A percentile compares a stretch with the other conserved stretches of the same genome.
These are phyloP conservation scores for Kwoniella bestiolae DNA, from an alignment of 768 basidiomycete genomes.

Conservation along the genomic window DNA sequence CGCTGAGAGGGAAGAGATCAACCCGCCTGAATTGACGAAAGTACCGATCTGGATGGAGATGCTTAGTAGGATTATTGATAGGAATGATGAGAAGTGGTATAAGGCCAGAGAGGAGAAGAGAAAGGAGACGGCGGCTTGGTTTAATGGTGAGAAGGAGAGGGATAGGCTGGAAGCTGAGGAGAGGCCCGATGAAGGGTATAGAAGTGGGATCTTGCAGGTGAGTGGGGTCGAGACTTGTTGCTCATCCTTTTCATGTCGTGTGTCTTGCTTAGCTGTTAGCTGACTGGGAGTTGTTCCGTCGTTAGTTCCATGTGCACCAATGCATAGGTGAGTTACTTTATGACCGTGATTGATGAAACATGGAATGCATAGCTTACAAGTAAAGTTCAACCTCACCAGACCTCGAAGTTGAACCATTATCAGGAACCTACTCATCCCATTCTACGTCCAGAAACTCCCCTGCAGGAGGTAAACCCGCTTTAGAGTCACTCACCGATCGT, in stretches of 20 bases:
- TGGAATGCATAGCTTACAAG: neutral
- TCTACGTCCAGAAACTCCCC: slow-evolving; percentile 23
- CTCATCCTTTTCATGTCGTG: too few relatives aligned
- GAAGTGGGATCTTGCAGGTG: slow-evolving; percentile 52
- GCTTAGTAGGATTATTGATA: slow-evolving; percentile 40
- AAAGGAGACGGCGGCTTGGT: slow-evolving; percentile 54
- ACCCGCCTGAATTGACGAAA: slow-evolving; percentile 20
- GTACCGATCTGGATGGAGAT: slow-evolving; percentile 39
- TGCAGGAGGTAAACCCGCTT: slow-evolving; percentile 45
- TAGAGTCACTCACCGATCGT: slow-evolving; percentile 44
- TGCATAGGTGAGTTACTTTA: slow-evolving; percentile 40
- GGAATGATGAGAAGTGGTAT: slow-evolving; percentile 50
- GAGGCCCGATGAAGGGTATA: slow-evolving; percentile 42
- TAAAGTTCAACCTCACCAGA: slow-evolving; percentile 30
- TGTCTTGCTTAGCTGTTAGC: too few relatives aligned
- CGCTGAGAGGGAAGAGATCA: slow-evolving; percentile 15
- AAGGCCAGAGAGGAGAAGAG: slow-evolving; percentile 44
- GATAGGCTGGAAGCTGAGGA: slow-evolving; percentile 51
- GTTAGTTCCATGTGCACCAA: slow-evolving; percentile 54
- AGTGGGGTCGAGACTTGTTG: slow-evolving; percentile 7
- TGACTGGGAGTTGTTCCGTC: neutral
- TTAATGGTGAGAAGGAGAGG: slow-evolving; percentile 54
- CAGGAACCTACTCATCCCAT: slow-evolving; percentile 41
- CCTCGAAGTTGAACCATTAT: slow-evolving; percentile 44
- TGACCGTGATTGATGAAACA: neutral